Conservation (phyloP, 345 rosid genomes). For the Aquilaria yunnanensis region DNA sequence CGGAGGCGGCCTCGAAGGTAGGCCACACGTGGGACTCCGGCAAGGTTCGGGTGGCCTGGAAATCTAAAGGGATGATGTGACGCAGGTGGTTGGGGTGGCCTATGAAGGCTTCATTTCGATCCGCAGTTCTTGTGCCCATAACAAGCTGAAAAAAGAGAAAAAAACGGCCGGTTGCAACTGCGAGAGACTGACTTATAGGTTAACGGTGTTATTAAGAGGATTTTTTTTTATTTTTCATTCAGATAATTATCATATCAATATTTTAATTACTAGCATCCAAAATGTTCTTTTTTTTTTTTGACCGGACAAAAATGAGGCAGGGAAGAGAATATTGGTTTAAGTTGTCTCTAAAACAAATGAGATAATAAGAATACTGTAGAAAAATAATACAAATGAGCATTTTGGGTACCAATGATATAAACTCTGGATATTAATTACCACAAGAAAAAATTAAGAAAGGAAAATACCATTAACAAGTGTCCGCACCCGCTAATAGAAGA, state of each 20-base stretch:
- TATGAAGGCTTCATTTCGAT: background rate
- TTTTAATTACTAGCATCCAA: background rate
- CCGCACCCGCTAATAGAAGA: too few species aligned
- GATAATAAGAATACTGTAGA: too few species aligned
- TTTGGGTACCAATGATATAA: too few species aligned
- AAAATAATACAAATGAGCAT: too few species aligned
- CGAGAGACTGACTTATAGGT: background rate
- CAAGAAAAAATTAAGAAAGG: too few species aligned
- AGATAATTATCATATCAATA: slow-evolving; percentile 4
- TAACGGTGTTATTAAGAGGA: background rate
- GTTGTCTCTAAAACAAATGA: too few species aligned
- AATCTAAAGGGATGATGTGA: slow-evolving; percentile 10
- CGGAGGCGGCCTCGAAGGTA: slow-evolving; percentile 8
- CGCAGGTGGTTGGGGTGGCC: slow-evolving; percentile 22
- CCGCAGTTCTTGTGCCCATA: background rate
- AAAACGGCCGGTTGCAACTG: background rate
- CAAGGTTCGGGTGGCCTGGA: slow-evolving; percentile 2
- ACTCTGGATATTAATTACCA: too few species aligned
- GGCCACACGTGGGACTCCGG: slow-evolving; percentile 12
- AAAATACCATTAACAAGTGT: too few species aligned
- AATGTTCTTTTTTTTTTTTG: too few species aligned
- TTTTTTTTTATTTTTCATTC: background rate
- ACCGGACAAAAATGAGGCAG: too few species aligned
- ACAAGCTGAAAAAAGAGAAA: background rate
- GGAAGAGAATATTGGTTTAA: too few species aligned